phyloP scores from a whole-genome alignment of 495 filamentous ascomycete species.

The Clohesyomyces aquaticus region DNA sequence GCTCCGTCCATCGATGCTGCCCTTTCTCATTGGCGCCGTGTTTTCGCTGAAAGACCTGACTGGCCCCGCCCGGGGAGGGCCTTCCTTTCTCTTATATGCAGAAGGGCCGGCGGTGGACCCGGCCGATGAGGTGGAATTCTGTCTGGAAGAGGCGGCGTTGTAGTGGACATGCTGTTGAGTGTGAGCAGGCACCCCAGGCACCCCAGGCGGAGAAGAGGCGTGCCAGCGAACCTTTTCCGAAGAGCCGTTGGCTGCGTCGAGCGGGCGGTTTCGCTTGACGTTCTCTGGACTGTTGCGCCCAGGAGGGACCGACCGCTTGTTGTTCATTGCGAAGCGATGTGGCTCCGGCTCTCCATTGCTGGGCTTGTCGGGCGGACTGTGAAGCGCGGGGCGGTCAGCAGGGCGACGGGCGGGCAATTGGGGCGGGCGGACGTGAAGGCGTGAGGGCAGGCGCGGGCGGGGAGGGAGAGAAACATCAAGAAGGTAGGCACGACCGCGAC shows the following conservation, averaged over 20 bases:
- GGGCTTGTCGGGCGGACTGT: background rate
- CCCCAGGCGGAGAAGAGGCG: background rate
- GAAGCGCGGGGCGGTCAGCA: background rate
- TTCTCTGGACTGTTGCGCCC: conserved; percentile 1
- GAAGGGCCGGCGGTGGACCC: background rate
- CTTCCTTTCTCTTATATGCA: too few species aligned
- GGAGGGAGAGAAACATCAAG: too few species aligned
- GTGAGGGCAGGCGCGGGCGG: too few species aligned
- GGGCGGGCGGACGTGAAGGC: too few species aligned
- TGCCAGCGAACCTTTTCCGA: background rate
- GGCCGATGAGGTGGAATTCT: background rate
- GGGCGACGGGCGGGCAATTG: background rate
- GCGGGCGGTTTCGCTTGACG: conserved; percentile 1
- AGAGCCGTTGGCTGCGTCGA: background rate
- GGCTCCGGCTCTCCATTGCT: too few species aligned
- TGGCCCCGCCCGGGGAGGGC: background rate
- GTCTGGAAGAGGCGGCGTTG: background rate
- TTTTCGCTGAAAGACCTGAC: background rate
- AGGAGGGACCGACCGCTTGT: background rate
- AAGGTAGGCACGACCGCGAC: too few species aligned
- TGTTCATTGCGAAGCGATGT: too few species aligned
- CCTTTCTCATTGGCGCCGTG: background rate
- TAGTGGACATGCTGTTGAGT: background rate
- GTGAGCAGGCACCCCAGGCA: background rate
- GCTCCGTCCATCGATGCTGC: conserved; percentile 7